Base-by-base conservation (phyloP, 2,329 filamentous ascomycete species). In the Didymella lethalis region DNA sequence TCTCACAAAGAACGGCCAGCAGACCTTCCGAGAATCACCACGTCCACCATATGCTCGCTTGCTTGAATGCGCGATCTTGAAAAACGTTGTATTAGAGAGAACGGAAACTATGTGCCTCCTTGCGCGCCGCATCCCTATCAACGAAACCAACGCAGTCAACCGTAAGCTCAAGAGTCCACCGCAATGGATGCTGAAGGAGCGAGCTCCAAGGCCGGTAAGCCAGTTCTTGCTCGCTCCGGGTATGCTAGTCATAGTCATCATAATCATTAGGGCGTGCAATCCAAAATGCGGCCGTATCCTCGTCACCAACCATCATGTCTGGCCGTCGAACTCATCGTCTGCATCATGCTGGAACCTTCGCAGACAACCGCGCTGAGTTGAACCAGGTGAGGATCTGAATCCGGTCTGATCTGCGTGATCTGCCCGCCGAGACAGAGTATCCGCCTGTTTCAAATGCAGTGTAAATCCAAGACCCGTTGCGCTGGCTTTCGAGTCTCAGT, bases 221-320 rank as follows among this genome's bases (percentile, higher is more conserved):
- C 57, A 56, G 56, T 57, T 67, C 68, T 64, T 63, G 50, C 62
- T 63, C 62, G 59, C 70, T 70, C 67, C 66, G 60, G 64, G 61
- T 68, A 76, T 75, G 73, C 72, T 74, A 59, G 62, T 74, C 71
- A 62, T 77, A 66, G 64, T 75, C 72, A 54, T 77, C 61, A 73
- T 66, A 68, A 64, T 75, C 73, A 65, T 76, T 65, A 75, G 62
- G 59, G 38, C 56, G 66, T 71, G 66, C 61, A 66, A 43, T 49
- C 52, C 57, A 59, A 61, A 59, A 64, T 57, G 48, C 63, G 46
- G 60, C 65, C 64, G 48, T 67, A 28, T 61, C 57, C 53, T 62
- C 57, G 62, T 64, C 54, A 59, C 61, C 59, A 64, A 63, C 63
- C 56, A 62, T 69, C 61, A 64, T 66, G 58, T 71, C 32, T 50